phyloP scores from a whole-genome alignment of 495 filamentous ascomycete genomes.

The Aspergillus coremiiformis region DNA sequence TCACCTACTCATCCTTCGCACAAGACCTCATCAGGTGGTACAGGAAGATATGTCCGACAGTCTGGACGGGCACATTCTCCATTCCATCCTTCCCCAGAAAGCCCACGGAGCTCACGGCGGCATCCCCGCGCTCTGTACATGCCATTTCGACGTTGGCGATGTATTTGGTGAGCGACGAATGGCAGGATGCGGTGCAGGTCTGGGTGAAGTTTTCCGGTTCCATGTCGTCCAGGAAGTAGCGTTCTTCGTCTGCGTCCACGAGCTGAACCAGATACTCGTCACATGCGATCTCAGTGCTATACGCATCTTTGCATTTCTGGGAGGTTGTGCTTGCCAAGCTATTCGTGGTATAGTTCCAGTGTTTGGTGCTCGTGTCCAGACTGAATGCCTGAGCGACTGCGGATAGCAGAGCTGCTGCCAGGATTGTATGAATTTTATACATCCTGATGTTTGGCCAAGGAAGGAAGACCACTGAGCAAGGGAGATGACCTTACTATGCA shows the following conservation, averaged over 20 bases:
- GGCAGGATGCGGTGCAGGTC: slow-evolving; percentile 23
- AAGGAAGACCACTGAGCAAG: not conserved
- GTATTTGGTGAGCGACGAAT: slow-evolving; percentile 20
- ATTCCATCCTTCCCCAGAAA: not conserved
- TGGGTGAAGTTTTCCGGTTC: slow-evolving; percentile 19
- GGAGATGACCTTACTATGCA: not conserved
- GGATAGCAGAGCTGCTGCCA: not conserved
- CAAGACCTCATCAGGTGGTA: slow-evolving; percentile 22
- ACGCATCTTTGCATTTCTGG: slow-evolving; percentile 25
- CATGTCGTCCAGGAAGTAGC: slow-evolving; percentile 2
- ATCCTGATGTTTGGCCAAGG: not conserved
- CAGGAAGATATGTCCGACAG: slow-evolving; percentile 23
- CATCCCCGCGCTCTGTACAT: slow-evolving; percentile 19
- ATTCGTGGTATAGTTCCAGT: slow-evolving; percentile 25
- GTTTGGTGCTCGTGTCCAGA: slow-evolving; percentile 16
- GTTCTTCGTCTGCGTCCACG: slow-evolving; percentile 13
- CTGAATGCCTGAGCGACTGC: slow-evolving; percentile 15
- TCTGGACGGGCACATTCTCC: slow-evolving; percentile 15
- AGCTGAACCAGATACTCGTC: slow-evolving; percentile 21
- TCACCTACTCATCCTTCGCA: slow-evolving; percentile 15
- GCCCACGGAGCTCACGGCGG: slow-evolving; percentile 7
- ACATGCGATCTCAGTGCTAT: slow-evolving; percentile 25
- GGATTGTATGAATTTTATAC: not conserved
- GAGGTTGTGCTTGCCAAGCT: slow-evolving; percentile 23
- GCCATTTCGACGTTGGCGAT: slow-evolving; percentile 21